Evolutionary conservation across 768 basidiomycete genomes (phyloP).

Genomic region (Psilocybe azurescens): DNA sequence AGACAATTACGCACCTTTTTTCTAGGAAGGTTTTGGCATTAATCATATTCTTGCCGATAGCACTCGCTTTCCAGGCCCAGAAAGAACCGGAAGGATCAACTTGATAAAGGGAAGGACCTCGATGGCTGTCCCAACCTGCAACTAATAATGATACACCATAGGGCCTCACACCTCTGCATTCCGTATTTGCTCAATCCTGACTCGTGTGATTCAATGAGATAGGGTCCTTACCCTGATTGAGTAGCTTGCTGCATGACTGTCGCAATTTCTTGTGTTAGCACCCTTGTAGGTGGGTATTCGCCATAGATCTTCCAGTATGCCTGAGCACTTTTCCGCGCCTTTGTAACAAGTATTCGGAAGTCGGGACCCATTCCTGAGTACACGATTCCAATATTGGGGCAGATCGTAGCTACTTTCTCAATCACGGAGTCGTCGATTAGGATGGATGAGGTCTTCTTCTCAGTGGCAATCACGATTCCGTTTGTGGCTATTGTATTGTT

Average conservation of each 20-base stretch:
- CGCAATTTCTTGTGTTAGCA: slow-evolving; percentile 96
- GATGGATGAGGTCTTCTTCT: slow-evolving; percentile 98
- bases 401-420: slow-evolving; percentile 96
- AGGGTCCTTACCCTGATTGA: slow-evolving; percentile 84
- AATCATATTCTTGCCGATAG: slow-evolving; percentile 99
- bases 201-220: slow-evolving; percentile 14
- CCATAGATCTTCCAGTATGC: slow-evolving; percentile 99
- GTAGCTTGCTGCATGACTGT: slow-evolving; percentile 99
- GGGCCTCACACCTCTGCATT: slow-evolving; percentile 91
- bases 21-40: slow-evolving; percentile 99
- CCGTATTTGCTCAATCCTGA: slow-evolving; percentile 31
- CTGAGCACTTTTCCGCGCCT: slow-evolving; percentile 97
- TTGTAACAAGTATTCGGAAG: slow-evolving; percentile 91
- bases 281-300: slow-evolving; percentile 96
- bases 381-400: slow-evolving; percentile 99
- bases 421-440: slow-evolving; percentile 98
- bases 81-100: slow-evolving; percentile 99
- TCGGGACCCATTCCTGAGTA: slow-evolving; percentile 99
- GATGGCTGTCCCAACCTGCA: slow-evolving; percentile 93
- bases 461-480: slow-evolving; percentile 98
- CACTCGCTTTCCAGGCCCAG: slow-evolving; percentile 99
- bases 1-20: slow-evolving; percentile 74
- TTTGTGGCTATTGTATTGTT: slow-evolving; percentile 77
- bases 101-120: slow-evolving; percentile 98
- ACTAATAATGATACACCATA: slow-evolving; percentile 97